Percentiles rank a stretch among this genome's conserved stretches.
Evolutionary conservation across 441 rosid species (phyloP).

Genomic region (Populus hybrid): DNA sequence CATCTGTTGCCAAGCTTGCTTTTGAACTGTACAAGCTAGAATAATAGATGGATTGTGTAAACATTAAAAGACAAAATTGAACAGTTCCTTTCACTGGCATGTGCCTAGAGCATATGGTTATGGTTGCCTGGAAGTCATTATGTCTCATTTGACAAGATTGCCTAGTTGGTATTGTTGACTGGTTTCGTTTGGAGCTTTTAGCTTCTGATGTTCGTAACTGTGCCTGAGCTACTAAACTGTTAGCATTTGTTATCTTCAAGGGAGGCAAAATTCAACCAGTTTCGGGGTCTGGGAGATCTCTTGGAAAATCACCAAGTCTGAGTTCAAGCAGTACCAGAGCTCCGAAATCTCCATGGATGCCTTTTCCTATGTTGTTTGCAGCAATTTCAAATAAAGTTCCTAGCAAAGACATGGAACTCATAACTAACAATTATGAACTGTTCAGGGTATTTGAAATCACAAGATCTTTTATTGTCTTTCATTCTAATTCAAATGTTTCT

Average conservation of each 20-base stretch:
- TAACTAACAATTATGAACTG: constrained; percentile 45
- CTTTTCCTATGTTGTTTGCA: constrained; percentile 77
- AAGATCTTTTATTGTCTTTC: not conserved
- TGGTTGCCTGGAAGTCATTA: not conserved
- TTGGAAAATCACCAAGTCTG: constrained; percentile 33
- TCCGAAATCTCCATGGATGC: constrained; percentile 97
- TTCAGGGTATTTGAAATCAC: constrained; percentile 53
- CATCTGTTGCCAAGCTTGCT: not conserved
- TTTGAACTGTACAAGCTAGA: not conserved
- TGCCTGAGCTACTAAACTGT: not conserved
- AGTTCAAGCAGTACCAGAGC: constrained; percentile 53
- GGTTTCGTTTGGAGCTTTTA: not conserved
- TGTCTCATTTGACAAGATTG: not conserved
- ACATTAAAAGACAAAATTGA: not conserved
- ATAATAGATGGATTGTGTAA: not conserved
- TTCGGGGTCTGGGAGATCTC: constrained; percentile 22
- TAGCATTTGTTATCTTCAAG: constrained; percentile 24
- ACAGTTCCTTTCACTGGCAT: not conserved
- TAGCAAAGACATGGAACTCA: constrained; percentile 48
- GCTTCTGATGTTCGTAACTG: not conserved
- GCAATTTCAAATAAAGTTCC: constrained; percentile 72
- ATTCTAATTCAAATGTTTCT: not conserved
- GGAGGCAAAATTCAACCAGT: constrained; percentile 27
- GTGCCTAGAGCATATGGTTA: not conserved
- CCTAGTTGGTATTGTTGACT: not conserved